Evolutionary conservation across 176 grass and related monocot species (phyloP), one percentile per base, ranked within the genome.

Genomic region (Saccharum officinarum): DNA sequence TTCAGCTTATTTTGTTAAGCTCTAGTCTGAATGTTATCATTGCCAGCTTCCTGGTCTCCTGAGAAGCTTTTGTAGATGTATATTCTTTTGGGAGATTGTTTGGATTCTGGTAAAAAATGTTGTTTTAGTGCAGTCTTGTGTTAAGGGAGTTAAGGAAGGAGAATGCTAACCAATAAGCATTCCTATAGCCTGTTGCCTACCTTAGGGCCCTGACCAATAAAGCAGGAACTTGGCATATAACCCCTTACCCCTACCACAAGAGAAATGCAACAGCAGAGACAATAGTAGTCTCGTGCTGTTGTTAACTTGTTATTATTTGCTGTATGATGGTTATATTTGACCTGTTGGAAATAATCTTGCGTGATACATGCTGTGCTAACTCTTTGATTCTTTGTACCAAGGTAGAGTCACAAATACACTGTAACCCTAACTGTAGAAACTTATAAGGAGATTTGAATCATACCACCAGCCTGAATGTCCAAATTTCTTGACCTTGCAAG

Each of bases 191-290:
- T 63, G n/a, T 46, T 73, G 70, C 23, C 23, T 1, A 6, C 46
- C 10, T 16, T 68, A 66, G 41, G 20, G 31, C 44, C 36, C 67
- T 3, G 11, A 34, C 9, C 23, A 79, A 17, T 42, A 26, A 63
- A 78, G 55, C 36, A 28, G 7, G 76, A 16, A 28, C 25, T 31
- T 31, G 77, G 38, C 38, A 44, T 61, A 41, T 78, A 4, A 78
- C 14, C 3, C 4, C 46, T 49, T 52, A 49, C 47, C 47, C 47
- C 14, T 16, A 49, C 16, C 41, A 22, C 16, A 47, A 34, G 15
- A 67, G 41, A 45, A 66, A 80, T 78, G 38, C 14, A 44, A 78
- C 37, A 78, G 7, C 77, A 65, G 38, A 26, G 52, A 78, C 26
- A 66, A 80, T 68, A 80, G 10, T 37, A 50, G 28, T 33, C 28